Percentiles rank a stretch among this genome's conserved stretches.
Conservation (phyloP, 441 rosid species). For the Pelargonium fulgidum region DNA sequence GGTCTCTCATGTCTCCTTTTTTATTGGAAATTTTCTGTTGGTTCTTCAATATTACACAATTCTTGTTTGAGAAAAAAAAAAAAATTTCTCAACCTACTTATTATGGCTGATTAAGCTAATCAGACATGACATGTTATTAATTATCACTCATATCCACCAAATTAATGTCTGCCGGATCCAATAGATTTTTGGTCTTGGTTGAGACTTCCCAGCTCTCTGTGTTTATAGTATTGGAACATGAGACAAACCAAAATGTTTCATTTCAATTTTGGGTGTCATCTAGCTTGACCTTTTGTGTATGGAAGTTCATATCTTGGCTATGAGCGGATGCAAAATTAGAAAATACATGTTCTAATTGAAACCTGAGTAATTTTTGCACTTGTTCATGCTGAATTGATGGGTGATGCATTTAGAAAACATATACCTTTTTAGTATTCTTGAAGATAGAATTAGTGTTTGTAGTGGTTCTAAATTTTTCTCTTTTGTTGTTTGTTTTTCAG, state of each 20-base stretch:
- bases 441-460: background rate
- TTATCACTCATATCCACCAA: no score
- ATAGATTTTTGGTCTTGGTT: no score
- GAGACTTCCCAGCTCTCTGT: no score
- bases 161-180: no score
- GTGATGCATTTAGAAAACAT: background rate
- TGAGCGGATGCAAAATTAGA: background rate
- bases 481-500: constrained; percentile 36
- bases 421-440: background rate
- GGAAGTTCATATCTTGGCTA: background rate
- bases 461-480: constrained; percentile 16
- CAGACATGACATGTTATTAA: no score
- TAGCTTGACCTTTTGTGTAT: background rate
- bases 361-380: background rate
- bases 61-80: background rate
- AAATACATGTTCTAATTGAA: background rate
- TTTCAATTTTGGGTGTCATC: background rate
- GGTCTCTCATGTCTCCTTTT: background rate
- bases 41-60: background rate
- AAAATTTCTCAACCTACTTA: no score
- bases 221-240: background rate
- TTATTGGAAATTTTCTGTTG: background rate
- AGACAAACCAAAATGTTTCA: background rate
- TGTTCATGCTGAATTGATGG: background rate
- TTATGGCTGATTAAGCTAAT: no score